phyloP scores from a whole-genome alignment of 768 basidiomycete genomes.

The Favolaschia claudopus region DNA sequence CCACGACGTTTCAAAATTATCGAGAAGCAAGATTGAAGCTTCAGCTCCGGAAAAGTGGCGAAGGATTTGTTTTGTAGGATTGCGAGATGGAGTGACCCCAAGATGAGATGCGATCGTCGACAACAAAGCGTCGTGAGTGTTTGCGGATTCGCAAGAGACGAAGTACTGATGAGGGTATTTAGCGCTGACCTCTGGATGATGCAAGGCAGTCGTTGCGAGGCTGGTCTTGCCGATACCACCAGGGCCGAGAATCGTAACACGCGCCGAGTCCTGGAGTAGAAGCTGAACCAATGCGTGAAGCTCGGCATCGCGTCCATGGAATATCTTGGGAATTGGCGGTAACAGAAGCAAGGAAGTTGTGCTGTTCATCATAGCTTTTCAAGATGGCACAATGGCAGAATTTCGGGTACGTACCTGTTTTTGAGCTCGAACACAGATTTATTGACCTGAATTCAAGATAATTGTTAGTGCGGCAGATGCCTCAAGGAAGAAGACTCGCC shows the following conservation, averaged over 20 bases:
- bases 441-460: neutral
- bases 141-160: constrained; percentile 15
- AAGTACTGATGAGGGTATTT: constrained; percentile 11
- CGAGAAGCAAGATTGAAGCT: constrained; percentile 5
- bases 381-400: neutral
- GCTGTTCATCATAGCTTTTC: too few relatives aligned
- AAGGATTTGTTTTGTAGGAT: neutral
- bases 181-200: constrained; percentile 8
- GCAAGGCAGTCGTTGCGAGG: constrained; percentile 8
- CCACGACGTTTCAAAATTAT: constrained; percentile 22
- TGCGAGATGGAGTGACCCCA: neutral
- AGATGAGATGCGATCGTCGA: neutral
- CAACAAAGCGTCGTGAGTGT: neutral
- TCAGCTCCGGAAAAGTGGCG: neutral
- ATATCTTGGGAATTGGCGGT: constrained; percentile 14
- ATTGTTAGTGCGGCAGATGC: neutral
- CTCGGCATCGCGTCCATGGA: constrained; percentile 11
- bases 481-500: neutral
- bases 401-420: constrained; percentile 2
- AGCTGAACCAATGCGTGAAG: neutral
- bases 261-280: constrained; percentile 5
- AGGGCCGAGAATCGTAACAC: constrained; percentile 8
- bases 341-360: constrained; percentile 5
- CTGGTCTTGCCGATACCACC: constrained; percentile 21
- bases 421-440: neutral